phyloP scores from a whole-genome alignment of 805 yeast genomes.

The Candida maesae region DNA sequence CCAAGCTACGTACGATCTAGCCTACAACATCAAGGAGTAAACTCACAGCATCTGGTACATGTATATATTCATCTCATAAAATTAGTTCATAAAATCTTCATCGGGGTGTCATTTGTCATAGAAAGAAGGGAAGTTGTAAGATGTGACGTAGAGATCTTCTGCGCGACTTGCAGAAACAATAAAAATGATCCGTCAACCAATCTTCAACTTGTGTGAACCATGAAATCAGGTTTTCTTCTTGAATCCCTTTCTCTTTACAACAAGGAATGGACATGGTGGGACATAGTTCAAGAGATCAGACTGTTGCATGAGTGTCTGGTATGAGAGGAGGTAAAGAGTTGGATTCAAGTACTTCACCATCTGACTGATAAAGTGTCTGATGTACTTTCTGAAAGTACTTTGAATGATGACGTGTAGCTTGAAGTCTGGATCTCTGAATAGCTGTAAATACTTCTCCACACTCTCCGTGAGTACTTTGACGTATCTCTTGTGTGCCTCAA shows the following conservation, averaged over 20 bases:
- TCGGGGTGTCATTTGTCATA: too few relatives aligned
- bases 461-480: slow-evolving; percentile 13
- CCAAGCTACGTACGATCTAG: too few relatives aligned
- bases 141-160: too few relatives aligned
- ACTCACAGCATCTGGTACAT: too few relatives aligned
- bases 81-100: too few relatives aligned
- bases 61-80: too few relatives aligned
- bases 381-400: slow-evolving; percentile 35
- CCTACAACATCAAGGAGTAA: too few relatives aligned
- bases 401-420: slow-evolving; percentile 29
- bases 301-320: slow-evolving; percentile 11
- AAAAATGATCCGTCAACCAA: too few relatives aligned
- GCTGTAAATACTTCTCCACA: slow-evolving; percentile 12
- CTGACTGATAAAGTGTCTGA: slow-evolving; percentile 36
- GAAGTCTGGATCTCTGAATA: slow-evolving; percentile 18
- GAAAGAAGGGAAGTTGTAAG: too few relatives aligned
- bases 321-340: slow-evolving; percentile 20
- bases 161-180: too few relatives aligned
- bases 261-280: slow-evolving; percentile 23
- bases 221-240: not conserved
- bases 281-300: slow-evolving; percentile 22
- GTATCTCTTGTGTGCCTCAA: slow-evolving; percentile 20
- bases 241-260: slow-evolving; percentile 19
- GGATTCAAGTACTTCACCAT: slow-evolving; percentile 35
- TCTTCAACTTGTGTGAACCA: too few relatives aligned